Base-by-base conservation (phyloP, 768 basidiomycete species). In the Sporobolomyces phaffii region DNA sequence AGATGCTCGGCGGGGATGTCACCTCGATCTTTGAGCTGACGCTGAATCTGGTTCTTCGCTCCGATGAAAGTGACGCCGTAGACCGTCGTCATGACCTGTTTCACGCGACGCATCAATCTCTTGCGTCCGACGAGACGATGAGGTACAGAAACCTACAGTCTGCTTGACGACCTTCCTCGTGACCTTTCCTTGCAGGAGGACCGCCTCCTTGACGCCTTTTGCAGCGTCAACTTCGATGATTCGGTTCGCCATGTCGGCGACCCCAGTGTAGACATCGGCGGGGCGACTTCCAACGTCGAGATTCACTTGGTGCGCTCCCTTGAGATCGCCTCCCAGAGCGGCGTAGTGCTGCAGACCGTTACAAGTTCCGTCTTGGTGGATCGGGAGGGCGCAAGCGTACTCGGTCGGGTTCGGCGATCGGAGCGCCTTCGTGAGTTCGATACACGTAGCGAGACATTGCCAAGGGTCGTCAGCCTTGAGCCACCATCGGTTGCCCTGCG, bases 321-420 rank as follows among this genome's bases (percentile, higher is more conserved):
- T 81, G 17, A 82, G 81, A 75, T 98, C 96, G 8, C 96, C 94
- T 48, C 96, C 96, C 6, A 99, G 84, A 0, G 96, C 96, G 9
- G 96, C 96, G 74, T 99, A 99, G 77, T 99, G 94, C 79, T 99
- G 96, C 69, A 99, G 81, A 31, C 94, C 96, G 73, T 99, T 99
- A 74, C 96, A 99, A 0, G 96, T 97, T 5, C 96, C 94, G 72
- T 99, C 96, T 78, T 98, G 94, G 76, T 99, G 96, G 9, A 97
- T 84, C 0, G 96, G 96, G n/a, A 96, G 81, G 22, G 80, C 78
- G 5, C 86, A 90, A 73, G 81, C 78, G 77, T 80, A 87, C 24
- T 77, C 76, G 66, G 81, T 82, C 0, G 84, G 83, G 45, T 85
- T 81, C 20, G 84, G 83, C 1, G 87, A 87, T 45, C 87, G 83